Evolutionary conservation across 805 yeast species (phyloP), one percentile per base, ranked within the genome.

Genomic region (Metschnikowia borealis): DNA sequence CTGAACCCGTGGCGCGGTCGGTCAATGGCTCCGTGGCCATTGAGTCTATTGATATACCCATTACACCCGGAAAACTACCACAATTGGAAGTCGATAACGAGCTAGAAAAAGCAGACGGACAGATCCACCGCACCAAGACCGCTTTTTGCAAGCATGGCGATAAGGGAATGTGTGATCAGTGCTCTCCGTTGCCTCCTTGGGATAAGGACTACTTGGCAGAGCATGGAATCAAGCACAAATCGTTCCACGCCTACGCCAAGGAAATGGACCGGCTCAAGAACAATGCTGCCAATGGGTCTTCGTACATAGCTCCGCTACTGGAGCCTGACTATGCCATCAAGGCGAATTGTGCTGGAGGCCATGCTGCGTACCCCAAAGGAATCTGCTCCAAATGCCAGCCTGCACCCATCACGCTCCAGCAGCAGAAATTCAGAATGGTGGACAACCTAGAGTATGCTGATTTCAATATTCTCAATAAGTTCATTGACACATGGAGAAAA

Each of bases 381-480:
- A 90, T 94, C 57, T 92, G 99, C 63, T 87, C 96, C 14, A 89
- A 90, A 67, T 92, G 99, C 69, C 98, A 92, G 67, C 98, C 99
- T 0, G 84, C 96, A 1, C 94, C 97, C 0, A 89, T 94, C 52
- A 91, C 98, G 0, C 74, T 94, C 54, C 96, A 87, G 66, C 90
- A 84, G 66, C 99, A 94, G 66, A 73, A 77, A 34, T 94, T 88
- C 67, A 80, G 99, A 60, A 89, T 94, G 96, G 97, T 95, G 29
- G 99, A 94, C 66, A 98, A 94, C 69, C 94, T 94, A 31, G 99
- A 94, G 65, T 88, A 91, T 66, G 82, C 89, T 21, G 82, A 81
- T 51, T 81, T 90, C 47, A 73, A 75, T 11, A 78, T 90, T 23
- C 80, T 94, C 48, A 89, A 94, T 66, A 74, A 78, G 35, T 94